These are phyloP conservation scores for Closterium sp. DNA, from an alignment of 139 green algal species.

Conservation along the genomic window DNA sequence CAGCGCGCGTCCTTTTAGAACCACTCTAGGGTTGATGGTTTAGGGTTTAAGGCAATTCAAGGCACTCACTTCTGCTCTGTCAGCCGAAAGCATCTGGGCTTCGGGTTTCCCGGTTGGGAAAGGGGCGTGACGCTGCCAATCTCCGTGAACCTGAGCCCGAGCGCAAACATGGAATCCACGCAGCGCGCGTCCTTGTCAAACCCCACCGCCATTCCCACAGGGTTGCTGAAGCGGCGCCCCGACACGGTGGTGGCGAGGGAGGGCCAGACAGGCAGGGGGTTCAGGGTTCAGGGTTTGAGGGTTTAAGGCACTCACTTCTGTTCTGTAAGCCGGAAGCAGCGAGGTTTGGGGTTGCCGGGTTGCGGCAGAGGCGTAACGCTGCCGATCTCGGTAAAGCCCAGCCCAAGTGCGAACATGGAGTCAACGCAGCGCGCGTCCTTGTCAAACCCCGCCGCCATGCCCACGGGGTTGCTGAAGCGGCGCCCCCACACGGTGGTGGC, in stretches of 20 bases:
- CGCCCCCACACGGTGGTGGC: slow-evolving; percentile 68
- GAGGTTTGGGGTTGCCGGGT: slow-evolving; percentile 85
- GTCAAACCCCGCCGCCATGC: slow-evolving; percentile 95
- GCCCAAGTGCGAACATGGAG: slow-evolving; percentile 76
- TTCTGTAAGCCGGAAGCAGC: slow-evolving; percentile 83
- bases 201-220: slow-evolving; percentile 88
- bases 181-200: slow-evolving; percentile 94
- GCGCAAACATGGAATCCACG: slow-evolving; percentile 69
- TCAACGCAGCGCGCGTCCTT: slow-evolving; percentile 83
- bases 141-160: slow-evolving; percentile 85
- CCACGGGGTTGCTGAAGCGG: slow-evolving; percentile 76
- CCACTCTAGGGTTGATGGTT: too few relatives aligned
- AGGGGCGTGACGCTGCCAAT: slow-evolving; percentile 83
- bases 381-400: slow-evolving; percentile 77
- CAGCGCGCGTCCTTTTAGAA: too few relatives aligned
- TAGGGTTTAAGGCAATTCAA: too few relatives aligned
- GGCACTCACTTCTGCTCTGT: slow-evolving; percentile 50
- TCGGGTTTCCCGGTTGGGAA: slow-evolving; percentile 88
- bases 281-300: too few relatives aligned
- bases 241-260: slow-evolving; percentile 69
- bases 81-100: slow-evolving; percentile 86
- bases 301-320: too few relatives aligned
- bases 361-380: slow-evolving; percentile 89
- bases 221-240: slow-evolving; percentile 65
- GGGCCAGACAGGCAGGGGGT: slow-evolving; percentile 49